A percentile compares a stretch with the other conserved stretches of the same genome.
Evolutionary conservation across 2,329 filamentous ascomycete species (phyloP).

Genomic region (Sporothrix inflata): DNA sequence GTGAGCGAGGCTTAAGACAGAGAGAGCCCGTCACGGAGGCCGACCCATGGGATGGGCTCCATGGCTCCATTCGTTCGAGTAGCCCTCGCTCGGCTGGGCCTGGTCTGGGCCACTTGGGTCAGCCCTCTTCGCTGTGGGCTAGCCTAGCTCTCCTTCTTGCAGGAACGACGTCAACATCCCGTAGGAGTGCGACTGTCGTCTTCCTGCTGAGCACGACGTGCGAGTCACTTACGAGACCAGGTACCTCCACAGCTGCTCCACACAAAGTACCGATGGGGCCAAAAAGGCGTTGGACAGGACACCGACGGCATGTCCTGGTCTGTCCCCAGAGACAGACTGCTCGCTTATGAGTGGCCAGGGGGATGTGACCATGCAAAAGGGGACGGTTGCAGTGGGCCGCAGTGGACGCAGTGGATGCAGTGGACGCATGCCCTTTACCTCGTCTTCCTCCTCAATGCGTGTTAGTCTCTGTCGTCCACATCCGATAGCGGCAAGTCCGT

Average conservation of each 20-base stretch:
- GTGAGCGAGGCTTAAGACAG: background rate
- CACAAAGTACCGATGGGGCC: background rate
- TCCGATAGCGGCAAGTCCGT: background rate
- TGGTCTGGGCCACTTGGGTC: no score
- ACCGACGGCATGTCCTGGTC: background rate
- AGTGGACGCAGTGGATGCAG: background rate
- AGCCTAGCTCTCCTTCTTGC: background rate
- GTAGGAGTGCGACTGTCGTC: background rate
- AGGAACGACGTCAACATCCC: background rate
- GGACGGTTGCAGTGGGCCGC: background rate
- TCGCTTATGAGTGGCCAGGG: background rate
- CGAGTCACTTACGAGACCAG: background rate
- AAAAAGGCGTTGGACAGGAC: background rate
- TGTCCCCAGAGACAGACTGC: background rate
- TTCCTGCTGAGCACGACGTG: background rate
- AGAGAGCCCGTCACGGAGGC: background rate
- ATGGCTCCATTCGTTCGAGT: background rate
- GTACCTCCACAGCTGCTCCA: slow-evolving; percentile 1
- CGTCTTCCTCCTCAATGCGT: slow-evolving; percentile 3
- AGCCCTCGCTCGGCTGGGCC: no score
- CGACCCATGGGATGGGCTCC: background rate
- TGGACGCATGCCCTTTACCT: background rate
- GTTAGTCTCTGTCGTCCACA: background rate
- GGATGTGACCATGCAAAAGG: background rate
- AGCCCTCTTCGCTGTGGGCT: no score